Evolutionary conservation across 2,329 filamentous ascomycete species (phyloP), one percentile per base, ranked within the genome.

Genomic region (Coleophoma eucalyptorum): DNA sequence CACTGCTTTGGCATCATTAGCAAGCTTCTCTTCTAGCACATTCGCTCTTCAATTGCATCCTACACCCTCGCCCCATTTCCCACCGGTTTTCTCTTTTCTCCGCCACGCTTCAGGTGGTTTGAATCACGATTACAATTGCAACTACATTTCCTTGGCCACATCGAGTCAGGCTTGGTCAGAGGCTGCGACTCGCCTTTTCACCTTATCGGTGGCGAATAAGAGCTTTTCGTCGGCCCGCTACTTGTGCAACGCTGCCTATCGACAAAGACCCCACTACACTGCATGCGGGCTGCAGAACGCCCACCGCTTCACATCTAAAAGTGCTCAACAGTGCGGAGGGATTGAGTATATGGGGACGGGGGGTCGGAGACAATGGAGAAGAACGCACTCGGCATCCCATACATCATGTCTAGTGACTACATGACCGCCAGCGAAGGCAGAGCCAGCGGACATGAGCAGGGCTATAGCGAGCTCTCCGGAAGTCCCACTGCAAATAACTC

Each of bases 351-450:
- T 37, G 18, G 44, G 18, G 33, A 12, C 15, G 18, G 18, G 33
- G 12, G 21, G 4, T 37, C 15, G n/a, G 19, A 12, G 18, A 38
- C 19, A 38, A 19, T 21, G 35, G 34, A 20, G 33, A 38, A 26
- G 16, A 40, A 13, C 16, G 12, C 13, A 37, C 33, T 47, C 20
- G 19, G 19, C 18, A 13, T 20, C 13, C 31, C 42, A 44, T 26
- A 16, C 18, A 57, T 32, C 35, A 61, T 61, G 58, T 56, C 58
- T 20, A 58, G 58, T 49, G 55, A 61, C 33, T 58, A 60, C 43
- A 34, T 42, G 2, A 52, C 58, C 7, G 54, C 57, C 6, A 55
- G 54, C 34, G 57, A 61, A 51, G 47, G 48, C 33, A 46, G 50
- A 3, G n/a, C 34, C 13, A 32, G 33, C 6, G 40, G 46, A 35